These are phyloP conservation scores for Vinca major DNA, from an alignment of 305 asterid genomes.

Conservation along the genomic window DNA sequence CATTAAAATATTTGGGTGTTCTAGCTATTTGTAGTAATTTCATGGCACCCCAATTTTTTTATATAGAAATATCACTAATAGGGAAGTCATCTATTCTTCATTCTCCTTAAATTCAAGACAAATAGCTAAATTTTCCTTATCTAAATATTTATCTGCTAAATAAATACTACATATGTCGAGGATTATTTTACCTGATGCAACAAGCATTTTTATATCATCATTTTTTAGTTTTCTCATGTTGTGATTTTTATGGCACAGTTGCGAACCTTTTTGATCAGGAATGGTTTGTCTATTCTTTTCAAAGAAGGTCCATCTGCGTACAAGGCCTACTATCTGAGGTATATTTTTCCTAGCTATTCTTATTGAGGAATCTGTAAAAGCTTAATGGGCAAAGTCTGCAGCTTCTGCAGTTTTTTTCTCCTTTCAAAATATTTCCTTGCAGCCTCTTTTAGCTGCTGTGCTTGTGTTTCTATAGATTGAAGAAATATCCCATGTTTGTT, in stretches of 20 bases:
- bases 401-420: not conserved
- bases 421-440: not conserved
- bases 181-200: not conserved
- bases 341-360: constrained; percentile 19
- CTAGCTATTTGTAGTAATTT: not conserved
- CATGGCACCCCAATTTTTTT: not conserved
- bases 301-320: constrained; percentile 91
- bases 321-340: constrained; percentile 87
- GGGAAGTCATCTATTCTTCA: not conserved
- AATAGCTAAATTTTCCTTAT: not conserved
- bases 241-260: constrained; percentile 40
- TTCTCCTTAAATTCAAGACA: not conserved
- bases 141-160: not conserved
- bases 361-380: not conserved
- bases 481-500: not conserved
- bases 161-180: not conserved
- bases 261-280: constrained; percentile 87
- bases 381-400: not conserved
- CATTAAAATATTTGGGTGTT: not conserved
- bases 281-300: constrained; percentile 82
- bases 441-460: not conserved
- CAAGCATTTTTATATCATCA: not conserved
- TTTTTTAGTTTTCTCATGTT: constrained; percentile 11
- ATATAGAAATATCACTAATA: not conserved
- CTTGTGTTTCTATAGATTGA: not conserved